Conservation (phyloP, 192 early-diverging fungal genomes). For the Linnemannia zychae region DNA sequence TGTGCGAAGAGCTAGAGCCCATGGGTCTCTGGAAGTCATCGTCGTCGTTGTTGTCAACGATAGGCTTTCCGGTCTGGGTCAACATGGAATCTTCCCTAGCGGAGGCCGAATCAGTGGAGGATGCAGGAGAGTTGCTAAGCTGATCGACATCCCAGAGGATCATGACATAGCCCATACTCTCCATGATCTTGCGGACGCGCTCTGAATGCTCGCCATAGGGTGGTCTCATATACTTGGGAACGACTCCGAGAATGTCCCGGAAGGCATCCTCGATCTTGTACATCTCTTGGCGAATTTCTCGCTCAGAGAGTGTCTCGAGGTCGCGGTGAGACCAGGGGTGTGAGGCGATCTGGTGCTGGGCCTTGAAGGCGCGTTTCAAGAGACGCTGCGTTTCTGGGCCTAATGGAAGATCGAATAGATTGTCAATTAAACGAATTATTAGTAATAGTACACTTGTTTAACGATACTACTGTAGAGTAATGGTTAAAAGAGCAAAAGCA, state of each 20-base stretch:
- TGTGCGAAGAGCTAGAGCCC: background rate
- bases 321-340: conserved; percentile 71
- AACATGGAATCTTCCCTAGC: background rate
- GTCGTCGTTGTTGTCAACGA: background rate
- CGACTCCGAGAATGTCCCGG: conserved; percentile 63
- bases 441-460: too few species aligned
- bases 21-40: conserved; percentile 24
- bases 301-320: conserved; percentile 54
- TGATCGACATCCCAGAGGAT: conserved; percentile 58
- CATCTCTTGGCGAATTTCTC: conserved; percentile 63
- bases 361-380: conserved; percentile 36
- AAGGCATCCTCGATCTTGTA: conserved; percentile 65
- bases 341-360: conserved; percentile 72
- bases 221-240: conserved; percentile 71
- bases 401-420: background rate
- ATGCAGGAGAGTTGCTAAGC: background rate
- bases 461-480: background rate
- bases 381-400: conserved; percentile 38
- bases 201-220: conserved; percentile 60
- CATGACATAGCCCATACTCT: conserved; percentile 40
- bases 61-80: background rate
- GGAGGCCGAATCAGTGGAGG: background rate
- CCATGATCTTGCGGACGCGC: conserved; percentile 34
- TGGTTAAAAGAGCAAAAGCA: background rate
- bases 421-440: background rate